Evolutionary conservation across 2,329 filamentous ascomycete genomes (phyloP).

Genomic region (Colletotrichum eleusines): DNA sequence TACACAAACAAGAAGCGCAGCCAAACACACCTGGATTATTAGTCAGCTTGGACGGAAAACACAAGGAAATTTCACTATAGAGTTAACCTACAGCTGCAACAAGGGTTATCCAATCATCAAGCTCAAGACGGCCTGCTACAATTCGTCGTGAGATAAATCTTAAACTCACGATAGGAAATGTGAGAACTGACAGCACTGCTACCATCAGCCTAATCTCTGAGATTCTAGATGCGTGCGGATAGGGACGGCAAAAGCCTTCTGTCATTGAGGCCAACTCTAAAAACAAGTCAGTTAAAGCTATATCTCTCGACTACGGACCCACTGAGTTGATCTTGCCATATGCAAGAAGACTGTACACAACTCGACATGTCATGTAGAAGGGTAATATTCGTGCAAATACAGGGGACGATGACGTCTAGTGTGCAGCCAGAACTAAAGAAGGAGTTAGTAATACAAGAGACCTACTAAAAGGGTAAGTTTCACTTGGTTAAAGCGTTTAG

Average conservation of each 20-base stretch:
- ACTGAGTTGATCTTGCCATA: constrained; percentile 33
- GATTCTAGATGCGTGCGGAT: constrained; percentile 13
- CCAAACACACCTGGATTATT: constrained; percentile 19
- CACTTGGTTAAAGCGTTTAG: accelerated
- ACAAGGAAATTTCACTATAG: accelerated
- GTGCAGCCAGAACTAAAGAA: constrained; percentile 12
- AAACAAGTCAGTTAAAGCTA: background rate
- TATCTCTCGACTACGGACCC: background rate
- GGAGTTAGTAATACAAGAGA: constrained; percentile 7
- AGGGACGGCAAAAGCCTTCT: constrained; percentile 24
- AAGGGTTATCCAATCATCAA: constrained; percentile 36
- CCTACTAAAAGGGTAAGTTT: background rate
- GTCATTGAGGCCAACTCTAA: constrained; percentile 21
- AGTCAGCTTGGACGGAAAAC: no score
- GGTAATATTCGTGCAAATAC: constrained; percentile 34
- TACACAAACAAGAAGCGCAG: constrained; percentile 9
- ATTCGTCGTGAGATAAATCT: constrained; percentile 16
- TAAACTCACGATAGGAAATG: constrained; percentile 22
- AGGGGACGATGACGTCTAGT: constrained; percentile 19
- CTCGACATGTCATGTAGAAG: constrained; percentile 21
- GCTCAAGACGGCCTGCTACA: constrained; percentile 7
- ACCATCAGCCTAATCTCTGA: constrained; percentile 27
- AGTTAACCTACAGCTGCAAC: constrained; percentile 12
- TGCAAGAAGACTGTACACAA: constrained; percentile 26
- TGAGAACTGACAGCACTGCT: constrained; percentile 9